Evolutionary conservation across 345 rosid species (phyloP), one percentile per base, ranked within the genome.

Genomic region (Linum trigynum): DNA sequence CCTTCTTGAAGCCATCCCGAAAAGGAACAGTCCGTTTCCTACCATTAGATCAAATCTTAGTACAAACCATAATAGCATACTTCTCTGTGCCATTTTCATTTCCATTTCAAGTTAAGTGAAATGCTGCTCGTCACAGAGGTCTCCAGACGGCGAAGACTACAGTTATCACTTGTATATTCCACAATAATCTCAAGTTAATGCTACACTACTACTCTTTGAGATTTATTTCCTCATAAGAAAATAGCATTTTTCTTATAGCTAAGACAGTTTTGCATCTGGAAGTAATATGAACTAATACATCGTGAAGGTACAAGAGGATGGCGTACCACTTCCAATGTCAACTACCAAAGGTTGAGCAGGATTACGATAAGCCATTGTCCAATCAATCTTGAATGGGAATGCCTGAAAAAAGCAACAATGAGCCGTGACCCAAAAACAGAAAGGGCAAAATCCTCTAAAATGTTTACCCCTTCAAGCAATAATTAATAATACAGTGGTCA

Each of bases 321-420:
- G 37, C 57, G 61, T 81, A 86, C 89, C 92, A 57, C 89, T 76
- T 79, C 92, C 92, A 68, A 86, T 78, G 75, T 86, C 92, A 70
- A 86, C 87, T 17, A 80, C 79, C 80, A 86, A 78, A 40, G 87
- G 84, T 65, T 67, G 81, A 63, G 78, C 65, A 39, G 85, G 76
- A 71, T 81, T 67, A 42, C 7, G 17, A 57, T 77, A 83, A 41
- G 70, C 79, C 67, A 70, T 59, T 55, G 38, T 72, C 89, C 92
- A 86, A 62, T 86, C 78, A 60, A 86, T 71, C 67, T 67, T 57
- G n/a, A 78, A 75, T 43, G 87, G 87, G 40, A 75, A 81, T 65
- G 87, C 89, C 92, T 86, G 83, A 84, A 79, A 17, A 70, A 15
- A 63, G 72, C 51, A 73, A 57, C 35, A 65, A 58, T 51, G 61